Evolutionary conservation across 2,329 filamentous ascomycete genomes (phyloP), one percentile per base, ranked within the genome.

Genomic region (Calonectria fujianensis): DNA sequence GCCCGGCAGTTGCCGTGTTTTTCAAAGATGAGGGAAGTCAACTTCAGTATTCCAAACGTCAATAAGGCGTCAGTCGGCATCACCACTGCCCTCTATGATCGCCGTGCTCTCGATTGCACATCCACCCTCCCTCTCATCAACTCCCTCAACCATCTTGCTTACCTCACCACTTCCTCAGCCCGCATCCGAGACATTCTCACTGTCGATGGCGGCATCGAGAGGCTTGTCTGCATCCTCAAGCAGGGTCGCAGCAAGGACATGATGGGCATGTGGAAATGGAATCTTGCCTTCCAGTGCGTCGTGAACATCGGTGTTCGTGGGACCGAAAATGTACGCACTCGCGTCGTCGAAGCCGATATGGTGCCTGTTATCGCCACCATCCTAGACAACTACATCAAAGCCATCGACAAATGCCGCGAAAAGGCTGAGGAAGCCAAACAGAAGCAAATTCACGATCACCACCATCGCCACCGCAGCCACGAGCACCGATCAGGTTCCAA

Each of bases 261-360:
- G 93, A 98, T 98, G 96, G 96, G 98, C 85, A 98, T 98, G 95
- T 99, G 97, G 97, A 98, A 98, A 87, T 99, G 97, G 97, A 99
- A 98, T 83, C 90, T 99, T 76, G 97, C 97, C 69, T 99, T 99
- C 85, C 97, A 98, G 86, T 99, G 97, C 85, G 96, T 98, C 78
- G 97, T 99, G 84, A 99, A 99, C 85, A 98, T 99, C 83, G 97
- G 97, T 72, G 96, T 99, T 74, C 92, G 97, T 80, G 97, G 97
- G 74, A 98, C 97, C 16, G 97, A 99, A 87, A 93, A 92, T 79
- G 97, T 99, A 74, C 92, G 97, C 80, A 98, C 97, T 73, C 91
- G 97, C 78, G 96, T 99, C 3, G 97, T 99, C 68, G 97, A 99
- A 87, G 97, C 97, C 76, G 97, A 99, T 85, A 98, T 99, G 95